Evolutionary conservation across 176 grass and related monocot species (phyloP).

Genomic region (Aegilops bicornis): DNA sequence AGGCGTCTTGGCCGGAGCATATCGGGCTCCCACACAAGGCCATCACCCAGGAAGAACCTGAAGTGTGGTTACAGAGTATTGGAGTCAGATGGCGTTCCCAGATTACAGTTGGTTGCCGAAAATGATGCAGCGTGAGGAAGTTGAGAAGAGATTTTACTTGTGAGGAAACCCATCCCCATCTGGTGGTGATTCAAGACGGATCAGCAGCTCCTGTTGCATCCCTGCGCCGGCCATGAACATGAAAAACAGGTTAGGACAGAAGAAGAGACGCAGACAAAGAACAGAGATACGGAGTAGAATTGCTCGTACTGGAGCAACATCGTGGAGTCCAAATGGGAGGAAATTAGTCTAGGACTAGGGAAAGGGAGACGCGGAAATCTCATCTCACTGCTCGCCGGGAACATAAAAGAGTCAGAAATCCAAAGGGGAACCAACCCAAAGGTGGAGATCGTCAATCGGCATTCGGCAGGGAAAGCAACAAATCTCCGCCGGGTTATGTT

Average conservation of each 20-base stretch:
- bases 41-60: constrained; percentile 45
- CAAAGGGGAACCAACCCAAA: too few relatives aligned
- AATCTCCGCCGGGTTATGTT: too few relatives aligned
- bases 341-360: too few relatives aligned
- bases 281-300: neutral
- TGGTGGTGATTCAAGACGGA: neutral
- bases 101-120: neutral
- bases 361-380: too few relatives aligned
- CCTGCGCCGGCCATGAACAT: neutral
- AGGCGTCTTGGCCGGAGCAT: constrained; percentile 28
- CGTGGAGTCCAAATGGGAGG: neutral
- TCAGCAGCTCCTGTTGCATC: neutral
- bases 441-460: too few relatives aligned
- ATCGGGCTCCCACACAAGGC: constrained; percentile 32
- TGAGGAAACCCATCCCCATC: constrained; percentile 33
- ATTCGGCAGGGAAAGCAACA: too few relatives aligned
- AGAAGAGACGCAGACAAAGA: neutral
- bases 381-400: too few relatives aligned
- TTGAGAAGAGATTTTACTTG: constrained; percentile 7
- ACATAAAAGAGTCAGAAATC: too few relatives aligned
- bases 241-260: neutral
- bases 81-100: neutral
- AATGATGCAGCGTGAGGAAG: neutral
- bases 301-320: neutral
- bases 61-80: neutral